These are phyloP conservation scores for Colletotrichum endophyticum DNA, from an alignment of 2,329 filamentous ascomycete genomes.

Conservation along the genomic window DNA sequence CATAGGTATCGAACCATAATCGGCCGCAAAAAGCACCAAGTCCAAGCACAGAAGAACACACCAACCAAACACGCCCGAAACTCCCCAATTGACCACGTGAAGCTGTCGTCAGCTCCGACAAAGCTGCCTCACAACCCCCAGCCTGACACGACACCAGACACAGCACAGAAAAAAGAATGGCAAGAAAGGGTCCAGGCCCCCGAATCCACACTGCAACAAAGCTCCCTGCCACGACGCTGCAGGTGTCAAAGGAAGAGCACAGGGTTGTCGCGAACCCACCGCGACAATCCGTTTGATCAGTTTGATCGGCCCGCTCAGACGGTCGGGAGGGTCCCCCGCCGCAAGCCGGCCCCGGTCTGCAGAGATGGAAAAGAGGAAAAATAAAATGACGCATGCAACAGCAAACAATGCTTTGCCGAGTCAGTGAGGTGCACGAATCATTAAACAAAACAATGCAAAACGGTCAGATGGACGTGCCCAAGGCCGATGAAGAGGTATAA, in stretches of 20 bases:
- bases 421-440: not conserved
- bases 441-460: not conserved
- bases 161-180: too few species aligned
- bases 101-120: not conserved
- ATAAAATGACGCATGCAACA: not conserved
- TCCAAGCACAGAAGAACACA: too few species aligned
- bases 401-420: not conserved
- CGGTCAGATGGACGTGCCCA: not conserved
- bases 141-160: not conserved
- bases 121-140: not conserved
- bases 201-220: not conserved
- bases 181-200: not conserved
- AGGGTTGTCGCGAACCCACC: not conserved
- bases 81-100: not conserved
- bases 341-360: not conserved
- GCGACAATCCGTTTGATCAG: not conserved
- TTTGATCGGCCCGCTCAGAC: slow-evolving; percentile 10
- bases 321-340: not conserved
- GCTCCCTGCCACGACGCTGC: not conserved
- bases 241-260: not conserved
- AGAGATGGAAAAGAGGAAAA: not conserved
- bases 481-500: not conserved
- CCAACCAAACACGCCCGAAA: too few species aligned
- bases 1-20: too few species aligned
- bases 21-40: too few species aligned